Percentiles rank a stretch among this genome's conserved stretches.
Conservation (phyloP, 345 rosid genomes). For the Leavenworthia alabamica region DNA sequence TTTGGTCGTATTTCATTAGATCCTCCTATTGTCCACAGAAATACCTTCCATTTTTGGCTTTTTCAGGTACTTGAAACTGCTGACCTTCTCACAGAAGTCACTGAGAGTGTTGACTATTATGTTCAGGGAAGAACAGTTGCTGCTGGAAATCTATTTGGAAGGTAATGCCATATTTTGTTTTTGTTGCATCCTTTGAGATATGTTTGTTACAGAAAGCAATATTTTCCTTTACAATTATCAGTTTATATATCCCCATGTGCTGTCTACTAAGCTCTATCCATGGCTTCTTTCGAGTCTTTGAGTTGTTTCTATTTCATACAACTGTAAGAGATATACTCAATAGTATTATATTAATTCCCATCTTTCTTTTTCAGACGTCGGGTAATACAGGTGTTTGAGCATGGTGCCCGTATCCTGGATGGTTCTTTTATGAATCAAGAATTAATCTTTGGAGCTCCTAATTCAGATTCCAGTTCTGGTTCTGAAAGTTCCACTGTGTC, state of each 20-base stretch:
- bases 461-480: conserved; percentile 59
- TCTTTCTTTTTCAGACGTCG: conserved; percentile 57
- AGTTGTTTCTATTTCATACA: conserved; percentile 8
- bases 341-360: neutral
- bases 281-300: conserved; percentile 4
- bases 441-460: conserved; percentile 62
- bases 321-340: conserved; percentile 11
- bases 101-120: conserved; percentile 96
- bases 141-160: conserved; percentile 96
- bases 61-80: conserved; percentile 90
- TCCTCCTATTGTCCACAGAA: neutral
- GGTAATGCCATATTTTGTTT: conserved; percentile 38
- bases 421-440: conserved; percentile 97
- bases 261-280: conserved; percentile 9
- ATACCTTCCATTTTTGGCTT: conserved; percentile 14
- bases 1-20: conserved; percentile 2
- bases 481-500: conserved; percentile 61
- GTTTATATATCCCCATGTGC: neutral
- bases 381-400: conserved; percentile 88
- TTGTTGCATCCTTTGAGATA: conserved; percentile 19
- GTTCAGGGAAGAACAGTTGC: conserved; percentile 96
- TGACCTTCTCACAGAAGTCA: conserved; percentile 92
- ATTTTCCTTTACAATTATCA: neutral
- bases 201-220: conserved; percentile 3
- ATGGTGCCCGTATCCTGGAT: conserved; percentile 88